Evolutionary conservation across 108 stramenopile species (phyloP).

Genomic region (Epipyxis sp.): DNA sequence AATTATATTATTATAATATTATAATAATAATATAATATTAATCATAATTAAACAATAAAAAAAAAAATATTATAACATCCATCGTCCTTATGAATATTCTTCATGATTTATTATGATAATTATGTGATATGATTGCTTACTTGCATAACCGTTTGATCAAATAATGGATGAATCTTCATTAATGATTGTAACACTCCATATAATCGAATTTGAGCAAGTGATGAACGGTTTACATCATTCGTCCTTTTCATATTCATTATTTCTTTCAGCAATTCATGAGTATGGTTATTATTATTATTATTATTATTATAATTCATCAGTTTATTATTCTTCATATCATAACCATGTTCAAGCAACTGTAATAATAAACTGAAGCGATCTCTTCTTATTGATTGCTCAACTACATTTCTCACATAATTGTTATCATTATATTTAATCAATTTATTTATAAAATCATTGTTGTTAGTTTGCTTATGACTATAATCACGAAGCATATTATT

Average conservation of each 20-base stretch:
- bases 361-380: background rate
- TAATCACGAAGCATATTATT: background rate
- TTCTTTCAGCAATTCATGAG: background rate
- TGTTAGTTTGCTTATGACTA: background rate
- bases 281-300: background rate
- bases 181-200: slow-evolving; percentile 17
- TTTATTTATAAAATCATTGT: background rate
- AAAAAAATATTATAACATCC: no score
- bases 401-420: background rate
- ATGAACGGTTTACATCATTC: no score
- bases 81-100: no score
- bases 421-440: background rate
- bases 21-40: no score
- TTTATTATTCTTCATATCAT: background rate
- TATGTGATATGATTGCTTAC: no score
- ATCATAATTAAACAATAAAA: no score
- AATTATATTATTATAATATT: no score
- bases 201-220: no score
- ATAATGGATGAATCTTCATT: slow-evolving; percentile 23
- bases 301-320: background rate
- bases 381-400: background rate
- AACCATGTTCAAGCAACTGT: background rate
- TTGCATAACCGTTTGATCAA: background rate
- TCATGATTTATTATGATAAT: no score
- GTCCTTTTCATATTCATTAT: no score